phyloP scores from a whole-genome alignment of 306 rosid species.

The Cicer chorassanicum region DNA sequence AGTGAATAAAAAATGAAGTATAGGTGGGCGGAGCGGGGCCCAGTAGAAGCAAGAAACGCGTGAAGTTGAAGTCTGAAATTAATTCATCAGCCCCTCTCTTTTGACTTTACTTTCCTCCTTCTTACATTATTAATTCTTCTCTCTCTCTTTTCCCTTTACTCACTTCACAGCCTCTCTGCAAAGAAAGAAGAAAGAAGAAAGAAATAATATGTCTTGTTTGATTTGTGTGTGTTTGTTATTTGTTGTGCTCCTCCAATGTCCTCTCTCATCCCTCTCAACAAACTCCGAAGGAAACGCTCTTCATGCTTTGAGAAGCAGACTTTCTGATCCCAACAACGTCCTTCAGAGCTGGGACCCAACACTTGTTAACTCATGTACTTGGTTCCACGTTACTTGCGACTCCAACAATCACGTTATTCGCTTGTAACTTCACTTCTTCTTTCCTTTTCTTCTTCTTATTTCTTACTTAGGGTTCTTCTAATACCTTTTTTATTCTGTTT shows the following conservation, averaged over 20 bases:
- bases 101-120: too few relatives aligned
- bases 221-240: conserved; percentile 36
- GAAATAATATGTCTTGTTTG: conserved; percentile 42
- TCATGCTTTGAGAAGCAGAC: conserved; percentile 77
- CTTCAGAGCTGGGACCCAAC: conserved; percentile 99
- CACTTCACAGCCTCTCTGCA: background rate
- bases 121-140: too few relatives aligned
- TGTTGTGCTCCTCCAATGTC: conserved; percentile 39
- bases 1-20: too few relatives aligned
- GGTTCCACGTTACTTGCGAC: conserved; percentile 95
- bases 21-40: too few relatives aligned
- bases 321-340: conserved; percentile 78
- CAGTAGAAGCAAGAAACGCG: too few relatives aligned
- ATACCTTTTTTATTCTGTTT: conserved; percentile 43
- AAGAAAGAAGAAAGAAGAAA: background rate
- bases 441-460: background rate
- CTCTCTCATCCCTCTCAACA: conserved; percentile 46
- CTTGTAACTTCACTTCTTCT: conserved; percentile 52
- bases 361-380: conserved; percentile 95
- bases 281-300: conserved; percentile 77
- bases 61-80: too few relatives aligned
- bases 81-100: too few relatives aligned
- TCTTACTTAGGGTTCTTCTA: background rate
- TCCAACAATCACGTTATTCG: conserved; percentile 82
- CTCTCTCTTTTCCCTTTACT: background rate